A percentile compares a stretch with the other conserved stretches of the same genome.
Conservation (phyloP, 176 grass and related monocot species). For the Rhipidocladum racemiflorum region DNA sequence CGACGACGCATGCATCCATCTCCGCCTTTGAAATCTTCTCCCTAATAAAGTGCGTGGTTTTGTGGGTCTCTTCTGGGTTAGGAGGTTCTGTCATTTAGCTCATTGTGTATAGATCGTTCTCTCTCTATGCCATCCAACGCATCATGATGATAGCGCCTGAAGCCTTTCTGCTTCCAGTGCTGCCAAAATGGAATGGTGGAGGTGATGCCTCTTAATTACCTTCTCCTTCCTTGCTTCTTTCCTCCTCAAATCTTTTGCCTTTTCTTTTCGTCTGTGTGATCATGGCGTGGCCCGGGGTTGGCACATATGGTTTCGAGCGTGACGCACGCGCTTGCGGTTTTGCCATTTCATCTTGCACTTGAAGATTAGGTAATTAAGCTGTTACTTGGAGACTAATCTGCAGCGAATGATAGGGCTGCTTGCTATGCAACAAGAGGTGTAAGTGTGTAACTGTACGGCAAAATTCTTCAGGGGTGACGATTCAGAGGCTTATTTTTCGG, state of each 20-base stretch:
- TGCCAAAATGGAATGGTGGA: background rate
- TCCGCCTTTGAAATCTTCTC: background rate
- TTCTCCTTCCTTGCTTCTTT: background rate
- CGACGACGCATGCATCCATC: background rate
- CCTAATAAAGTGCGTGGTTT: background rate
- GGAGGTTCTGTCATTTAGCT: background rate
- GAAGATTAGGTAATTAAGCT: conserved; percentile 4
- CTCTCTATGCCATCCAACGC: conserved; percentile 7
- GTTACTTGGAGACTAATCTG: background rate
- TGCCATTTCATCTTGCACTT: background rate
- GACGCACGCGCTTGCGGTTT: background rate
- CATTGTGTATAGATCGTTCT: conserved; percentile 5
- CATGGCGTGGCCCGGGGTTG: background rate
- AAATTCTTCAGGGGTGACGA: conserved; percentile 2
- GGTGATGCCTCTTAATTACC: background rate
- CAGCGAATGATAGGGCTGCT: background rate
- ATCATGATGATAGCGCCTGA: conserved; percentile 26
- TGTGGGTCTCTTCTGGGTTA: background rate
- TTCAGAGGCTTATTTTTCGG: background rate
- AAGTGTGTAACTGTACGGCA: background rate
- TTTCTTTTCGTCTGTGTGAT: background rate
- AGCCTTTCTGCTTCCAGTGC: conserved; percentile 8
- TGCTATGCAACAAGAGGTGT: background rate
- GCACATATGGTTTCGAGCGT: background rate
- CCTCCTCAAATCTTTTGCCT: background rate